Conservation (phyloP, 768 basidiomycete genomes). For the Kwoniella newhampshirensis region DNA sequence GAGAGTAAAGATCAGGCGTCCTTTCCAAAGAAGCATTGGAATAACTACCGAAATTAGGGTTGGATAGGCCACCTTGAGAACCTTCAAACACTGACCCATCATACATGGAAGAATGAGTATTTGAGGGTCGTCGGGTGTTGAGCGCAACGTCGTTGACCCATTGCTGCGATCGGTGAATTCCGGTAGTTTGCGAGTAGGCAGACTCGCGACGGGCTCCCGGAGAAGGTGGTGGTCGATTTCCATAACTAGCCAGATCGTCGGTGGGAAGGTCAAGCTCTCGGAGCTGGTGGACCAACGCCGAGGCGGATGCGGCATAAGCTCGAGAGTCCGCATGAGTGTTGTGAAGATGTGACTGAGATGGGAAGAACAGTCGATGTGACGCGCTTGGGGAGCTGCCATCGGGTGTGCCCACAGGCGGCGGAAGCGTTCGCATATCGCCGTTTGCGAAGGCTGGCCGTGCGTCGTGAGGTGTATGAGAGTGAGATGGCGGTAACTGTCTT, state of each 20-base stretch:
- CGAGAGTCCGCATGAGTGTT: slow-evolving; percentile 48
- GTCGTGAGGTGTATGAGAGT: slow-evolving; percentile 44
- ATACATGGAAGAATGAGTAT: slow-evolving; percentile 43
- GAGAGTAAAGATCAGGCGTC: slow-evolving; percentile 21
- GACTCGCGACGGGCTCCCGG: slow-evolving; percentile 10
- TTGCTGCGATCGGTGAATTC: slow-evolving; percentile 13
- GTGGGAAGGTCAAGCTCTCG: slow-evolving; percentile 53
- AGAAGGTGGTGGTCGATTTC: slow-evolving; percentile 37
- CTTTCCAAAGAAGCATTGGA: slow-evolving; percentile 1
- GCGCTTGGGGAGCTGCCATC: slow-evolving; percentile 20
- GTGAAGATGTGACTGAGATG: slow-evolving; percentile 55
- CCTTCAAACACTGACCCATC: slow-evolving; percentile 53
- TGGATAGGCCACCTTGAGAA: slow-evolving; percentile 23
- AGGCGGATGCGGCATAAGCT: slow-evolving; percentile 33
- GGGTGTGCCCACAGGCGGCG: slow-evolving; percentile 41
- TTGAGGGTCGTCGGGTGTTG: slow-evolving; percentile 20
- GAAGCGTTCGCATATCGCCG: slow-evolving; percentile 47
- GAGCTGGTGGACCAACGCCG: slow-evolving; percentile 52
- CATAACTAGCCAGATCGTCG: slow-evolving; percentile 51
- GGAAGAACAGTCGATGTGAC: slow-evolving; percentile 43
- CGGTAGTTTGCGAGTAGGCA: too few relatives aligned
- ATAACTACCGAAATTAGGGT: slow-evolving; percentile 20
- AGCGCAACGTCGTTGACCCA: slow-evolving; percentile 16
- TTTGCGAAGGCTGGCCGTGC: slow-evolving; percentile 46
- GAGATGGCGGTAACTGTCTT: slow-evolving; percentile 38